Base-by-base conservation (phyloP, 768 basidiomycete species). In the Boletus vinaceobasis region DNA sequence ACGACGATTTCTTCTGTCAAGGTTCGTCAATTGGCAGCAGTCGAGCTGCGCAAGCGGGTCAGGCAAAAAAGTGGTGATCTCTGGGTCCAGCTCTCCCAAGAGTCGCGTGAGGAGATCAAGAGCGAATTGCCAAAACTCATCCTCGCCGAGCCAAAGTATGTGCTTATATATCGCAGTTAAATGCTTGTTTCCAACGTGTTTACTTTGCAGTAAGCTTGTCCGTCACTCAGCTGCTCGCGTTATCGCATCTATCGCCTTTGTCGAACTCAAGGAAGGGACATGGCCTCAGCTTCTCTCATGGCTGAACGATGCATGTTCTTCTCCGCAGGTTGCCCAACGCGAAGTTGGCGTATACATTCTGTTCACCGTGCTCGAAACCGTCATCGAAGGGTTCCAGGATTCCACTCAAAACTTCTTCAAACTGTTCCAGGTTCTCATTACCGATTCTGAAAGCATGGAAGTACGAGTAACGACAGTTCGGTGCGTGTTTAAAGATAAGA, bases 11-110 rank as follows among this genome's bases (percentile, higher is more conserved):
- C 23, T 9, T 44, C 39, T 47, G 1, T 13, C 26, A 48, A 99
- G 95, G 86, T 98, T 59, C 90, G 94, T 57, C 97, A 99, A 84
- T 82, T 99, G 21, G 92, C 95, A 45, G 94, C 95, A 8, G 94
- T 98, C 52, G 97, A 99, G 74, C 79, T 98, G 69, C 83, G 96
- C 63, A 99, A 99, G 79, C 90, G 96, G 54, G 83, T 98, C 56
- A 71, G 79, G 27, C 81, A 85, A 68, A 87, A 87, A 64, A 90
- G 87, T 61, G 89, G 88, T 47, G 83, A 81, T 68, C 73, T 95
- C 32, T 99, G 97, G 97, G 76, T 83, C 19, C 76, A 81, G 52
- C 79, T 92, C 29, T 73, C 83, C 35, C 80, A 81, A 67, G 75
- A 78, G 36, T 77, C 87, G 56, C 87, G 96, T 39, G 79, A 85